Base-by-base conservation (phyloP, 2,329 filamentous ascomycete genomes). In the Penicillium verrucosum region DNA sequence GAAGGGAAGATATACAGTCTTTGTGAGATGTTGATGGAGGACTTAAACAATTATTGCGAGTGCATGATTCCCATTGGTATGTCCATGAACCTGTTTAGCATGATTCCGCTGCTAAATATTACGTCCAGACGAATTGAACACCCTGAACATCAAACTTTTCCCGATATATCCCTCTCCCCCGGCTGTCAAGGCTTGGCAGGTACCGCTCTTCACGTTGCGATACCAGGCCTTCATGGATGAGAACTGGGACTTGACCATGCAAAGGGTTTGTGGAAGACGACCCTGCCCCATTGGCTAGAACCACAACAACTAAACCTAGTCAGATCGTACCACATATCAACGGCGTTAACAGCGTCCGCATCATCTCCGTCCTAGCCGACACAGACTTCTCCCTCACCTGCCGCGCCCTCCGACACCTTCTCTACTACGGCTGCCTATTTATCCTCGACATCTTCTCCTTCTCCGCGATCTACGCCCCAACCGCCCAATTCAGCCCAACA, bases 401-500 rank as follows among this genome's bases (percentile, higher is more conserved):
- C 68, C 88, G 91, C 51, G 92, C 92, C 8, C 83, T 97, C 56
- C 87, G 90, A 60, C 93, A 97, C 72, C 82, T 99, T 10, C 82
- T 97, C 27, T 96, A 95, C 79, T 97, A 97, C 74, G 90, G 93
- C 69, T 93, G 91, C 67, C 84, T 96, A 36, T 81, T 96, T 27
- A 83, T 97, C 51, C 84, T 97, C 11, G 94, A 99, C 75, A 89
- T 97, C 66, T 97, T 97, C 79, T 92, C 94, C 72, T 99, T 97
- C 72, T 82, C 87, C 32, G 90, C 90, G 41, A 93, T 95, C 67
- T 99, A 99, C 70, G 92, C 92, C 0, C 87, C 88, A 0, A 90
- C 90, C 0, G 82, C 86, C 0, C 87, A 89, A 37, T 88, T 99
- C 56, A 85, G 88, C 60, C 84, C 87, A 60, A 75, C 72, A 32